These are phyloP conservation scores for Carnegiea gigantea DNA, from an alignment of 179 eudicot genomes.

Conservation along the genomic window DNA sequence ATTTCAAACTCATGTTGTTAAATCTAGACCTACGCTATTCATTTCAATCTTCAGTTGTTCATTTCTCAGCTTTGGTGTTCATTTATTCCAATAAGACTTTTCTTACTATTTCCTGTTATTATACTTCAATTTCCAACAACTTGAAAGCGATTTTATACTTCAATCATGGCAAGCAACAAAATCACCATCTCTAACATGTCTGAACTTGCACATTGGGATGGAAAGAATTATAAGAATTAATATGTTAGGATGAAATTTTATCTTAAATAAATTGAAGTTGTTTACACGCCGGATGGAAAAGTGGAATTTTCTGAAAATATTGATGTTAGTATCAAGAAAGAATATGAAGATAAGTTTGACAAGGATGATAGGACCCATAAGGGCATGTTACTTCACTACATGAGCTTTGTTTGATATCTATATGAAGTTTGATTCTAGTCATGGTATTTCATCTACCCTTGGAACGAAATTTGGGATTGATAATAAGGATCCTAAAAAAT, in stretches of 20 bases:
- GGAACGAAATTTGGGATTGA: not conserved
- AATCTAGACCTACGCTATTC: too few species aligned
- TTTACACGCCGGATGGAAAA: not conserved
- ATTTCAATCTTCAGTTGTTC: too few species aligned
- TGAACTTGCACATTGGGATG: not conserved
- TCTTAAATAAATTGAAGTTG: too few species aligned
- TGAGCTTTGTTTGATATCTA: not conserved
- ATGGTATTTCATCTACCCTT: not conserved
- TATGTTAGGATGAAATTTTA: not conserved
- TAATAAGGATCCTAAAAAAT: not conserved
- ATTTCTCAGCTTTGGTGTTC: not conserved
- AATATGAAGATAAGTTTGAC: not conserved
- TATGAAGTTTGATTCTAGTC: not conserved
- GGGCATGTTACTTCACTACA: not conserved
- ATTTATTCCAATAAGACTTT: not conserved
- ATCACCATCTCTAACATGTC: not conserved
- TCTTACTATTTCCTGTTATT: not conserved
- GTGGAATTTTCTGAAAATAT: not conserved
- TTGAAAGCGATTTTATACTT: not conserved
- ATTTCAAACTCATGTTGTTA: too few species aligned
- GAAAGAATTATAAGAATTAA: too few species aligned
- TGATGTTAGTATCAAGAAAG: not conserved
- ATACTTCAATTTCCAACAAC: not conserved
- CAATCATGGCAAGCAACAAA: not conserved
- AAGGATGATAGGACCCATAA: not conserved